Evolutionary conservation across 805 yeast species (phyloP).

Genomic region (Yarrowia sp.): DNA sequence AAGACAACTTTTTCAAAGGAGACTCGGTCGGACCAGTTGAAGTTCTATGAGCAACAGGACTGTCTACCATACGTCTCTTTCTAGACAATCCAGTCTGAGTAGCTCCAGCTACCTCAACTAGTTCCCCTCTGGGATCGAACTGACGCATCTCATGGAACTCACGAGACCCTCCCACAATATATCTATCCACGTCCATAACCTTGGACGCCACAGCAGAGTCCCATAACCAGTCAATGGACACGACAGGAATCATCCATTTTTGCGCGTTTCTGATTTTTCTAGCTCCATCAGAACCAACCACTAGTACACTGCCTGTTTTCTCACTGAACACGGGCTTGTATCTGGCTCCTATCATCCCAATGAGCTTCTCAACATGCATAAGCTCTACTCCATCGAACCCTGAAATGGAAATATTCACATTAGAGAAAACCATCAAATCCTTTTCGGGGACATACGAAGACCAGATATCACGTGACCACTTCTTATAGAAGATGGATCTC

Average conservation of each 20-base stretch:
- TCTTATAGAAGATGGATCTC: slow-evolving; percentile 60
- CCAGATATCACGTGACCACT: slow-evolving; percentile 59
- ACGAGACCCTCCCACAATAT: not conserved
- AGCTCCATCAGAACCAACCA: slow-evolving; percentile 32
- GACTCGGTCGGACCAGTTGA: not conserved
- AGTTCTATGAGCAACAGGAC: not conserved
- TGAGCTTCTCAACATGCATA: slow-evolving; percentile 64
- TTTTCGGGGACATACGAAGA: slow-evolving; percentile 42
- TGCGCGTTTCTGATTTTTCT: slow-evolving; percentile 39
- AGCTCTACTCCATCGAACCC: slow-evolving; percentile 79
- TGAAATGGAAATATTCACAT: slow-evolving; percentile 51
- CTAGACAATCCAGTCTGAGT: not conserved
- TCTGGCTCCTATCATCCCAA: slow-evolving; percentile 53
- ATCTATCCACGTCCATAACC: slow-evolving; percentile 28
- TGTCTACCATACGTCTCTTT: not conserved
- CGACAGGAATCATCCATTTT: slow-evolving; percentile 42
- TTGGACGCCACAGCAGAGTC: slow-evolving; percentile 37
- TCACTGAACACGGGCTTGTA: slow-evolving; percentile 50
- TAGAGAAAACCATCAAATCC: slow-evolving; percentile 35
- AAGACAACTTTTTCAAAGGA: slow-evolving; percentile 2
- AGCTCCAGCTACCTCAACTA: not conserved
- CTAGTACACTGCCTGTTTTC: slow-evolving; percentile 55
- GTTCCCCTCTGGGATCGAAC: slow-evolving; percentile 21
- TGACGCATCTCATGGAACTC: slow-evolving; percentile 14
- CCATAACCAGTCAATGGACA: slow-evolving; percentile 42